Base-by-base conservation (phyloP, 805 yeast species). In the Starmerella asiatica region DNA sequence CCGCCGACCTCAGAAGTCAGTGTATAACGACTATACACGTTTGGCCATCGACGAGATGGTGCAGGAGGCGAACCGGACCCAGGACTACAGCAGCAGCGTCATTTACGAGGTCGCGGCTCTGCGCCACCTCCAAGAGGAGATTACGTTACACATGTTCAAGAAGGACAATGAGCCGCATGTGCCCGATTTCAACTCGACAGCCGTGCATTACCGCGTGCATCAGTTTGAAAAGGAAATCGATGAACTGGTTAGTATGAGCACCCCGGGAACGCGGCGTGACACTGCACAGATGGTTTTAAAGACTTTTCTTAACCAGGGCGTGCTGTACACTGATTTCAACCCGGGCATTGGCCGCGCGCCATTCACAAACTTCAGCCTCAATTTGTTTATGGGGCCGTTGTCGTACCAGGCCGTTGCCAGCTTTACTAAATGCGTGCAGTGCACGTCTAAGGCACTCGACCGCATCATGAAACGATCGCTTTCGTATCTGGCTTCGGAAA, bases 1-100 rank as follows among this genome's bases (percentile, higher is more conserved):
- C 43, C 64, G 86, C 43, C 68, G 91, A 48, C 65, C 75, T 29
- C 64, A 75, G 8, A 71, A 69, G 40, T 71, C 54, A 19, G 41
- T 47, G 28, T 61, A 59, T 59, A 57, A 61, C 32, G 69, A 71
- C 1, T 76, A 70, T 48, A 69, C 79, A 34, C 76, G 76, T 41
- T 75, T 71, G 39, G 75, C 82, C 48, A 76, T 77, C 50, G 74
- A 69, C 35, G 48, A 53, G 0, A 50, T 66, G 9, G 56, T 58
- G 9, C 17, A 31, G 11, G 17, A 15, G 14, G 28, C 33, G 3
- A 12, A 17, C n/a, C 30, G 16, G n/a, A 32, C 23, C 8, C 11
- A 14, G 9, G 28, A 16, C 17, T 5, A 14, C 15, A 30, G 17
- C 24, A 21, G 26, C 29, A 26, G 17, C 20, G 15, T 29, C 11